Evolutionary conservation across 2,329 filamentous ascomycete species (phyloP).

Genomic region (Lachnellula arida): DNA sequence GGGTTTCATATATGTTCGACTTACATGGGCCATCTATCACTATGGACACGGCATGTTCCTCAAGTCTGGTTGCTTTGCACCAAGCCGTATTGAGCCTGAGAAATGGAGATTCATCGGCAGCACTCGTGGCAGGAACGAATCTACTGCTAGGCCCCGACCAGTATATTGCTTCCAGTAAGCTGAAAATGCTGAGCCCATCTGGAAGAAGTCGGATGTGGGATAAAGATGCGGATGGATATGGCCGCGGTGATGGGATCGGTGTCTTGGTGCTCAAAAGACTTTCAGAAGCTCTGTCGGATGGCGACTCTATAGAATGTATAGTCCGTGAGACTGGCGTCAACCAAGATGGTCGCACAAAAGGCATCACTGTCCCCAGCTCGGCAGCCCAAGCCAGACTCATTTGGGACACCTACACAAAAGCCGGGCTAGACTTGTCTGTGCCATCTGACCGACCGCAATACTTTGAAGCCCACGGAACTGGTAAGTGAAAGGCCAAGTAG

Average conservation of each 20-base stretch:
- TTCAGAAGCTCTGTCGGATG: conserved; percentile 45
- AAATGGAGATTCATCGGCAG: conserved; percentile 10
- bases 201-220: conserved; percentile 38
- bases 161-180: conserved; percentile 36
- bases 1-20: conserved; percentile 40
- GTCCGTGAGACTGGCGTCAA: conserved; percentile 45
- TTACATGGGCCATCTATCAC: conserved; percentile 35
- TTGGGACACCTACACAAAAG: conserved; percentile 38
- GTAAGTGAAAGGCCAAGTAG: conserved; percentile 16
- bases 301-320: conserved; percentile 52
- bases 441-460: conserved; percentile 39
- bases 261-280: conserved; percentile 56
- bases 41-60: conserved; percentile 38
- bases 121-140: conserved; percentile 22
- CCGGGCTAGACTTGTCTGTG: conserved; percentile 37
- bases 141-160: conserved; percentile 28
- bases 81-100: conserved; percentile 20
- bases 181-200: conserved; percentile 32
- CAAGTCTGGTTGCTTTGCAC: conserved; percentile 34
- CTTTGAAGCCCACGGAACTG: conserved; percentile 45
- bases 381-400: conserved; percentile 42
- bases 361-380: conserved; percentile 50
- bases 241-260: conserved; percentile 48
- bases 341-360: conserved; percentile 43
- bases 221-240: conserved; percentile 18